These are phyloP conservation scores for Medicago lupulina DNA, from an alignment of 306 rosid genomes.

Conservation along the genomic window DNA sequence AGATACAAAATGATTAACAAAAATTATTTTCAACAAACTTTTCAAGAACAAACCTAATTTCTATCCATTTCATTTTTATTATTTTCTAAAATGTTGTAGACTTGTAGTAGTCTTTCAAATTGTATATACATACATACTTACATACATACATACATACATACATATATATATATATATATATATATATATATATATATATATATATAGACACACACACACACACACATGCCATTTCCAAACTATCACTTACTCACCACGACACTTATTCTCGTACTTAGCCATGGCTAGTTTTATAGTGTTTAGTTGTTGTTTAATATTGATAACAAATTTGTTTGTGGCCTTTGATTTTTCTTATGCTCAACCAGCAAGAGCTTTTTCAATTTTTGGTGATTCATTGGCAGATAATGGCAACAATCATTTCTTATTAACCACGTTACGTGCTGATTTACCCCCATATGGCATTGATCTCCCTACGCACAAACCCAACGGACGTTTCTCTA, in stretches of 20 bases:
- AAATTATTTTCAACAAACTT: no score
- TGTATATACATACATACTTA: no score
- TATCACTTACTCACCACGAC: not conserved
- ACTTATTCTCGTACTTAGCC: not conserved
- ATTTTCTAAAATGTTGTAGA: no score
- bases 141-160: no score
- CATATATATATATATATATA: no score
- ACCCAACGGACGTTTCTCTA: constrained; percentile 91
- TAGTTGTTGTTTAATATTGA: not conserved
- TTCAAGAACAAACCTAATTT: no score
- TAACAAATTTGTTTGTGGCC: constrained; percentile 32
- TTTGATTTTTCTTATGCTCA: constrained; percentile 31
- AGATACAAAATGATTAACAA: no score
- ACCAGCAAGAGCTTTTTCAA: constrained; percentile 68
- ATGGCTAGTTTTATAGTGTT: constrained; percentile 42
- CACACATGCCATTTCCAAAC: not conserved
- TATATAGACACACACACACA: constrained; percentile 17
- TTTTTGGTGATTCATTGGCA: constrained; percentile 91
- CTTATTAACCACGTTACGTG: constrained; percentile 83
- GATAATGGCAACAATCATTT: constrained; percentile 90
- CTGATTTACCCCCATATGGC: constrained; percentile 83
- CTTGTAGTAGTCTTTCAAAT: no score
- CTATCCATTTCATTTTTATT: no score
- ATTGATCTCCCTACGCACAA: constrained; percentile 70
- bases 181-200: no score